A percentile compares a stretch with the other conserved stretches of the same genome.
These are phyloP conservation scores for Talaromyces ruber DNA, from an alignment of 495 filamentous ascomycete genomes.

Conservation along the genomic window DNA sequence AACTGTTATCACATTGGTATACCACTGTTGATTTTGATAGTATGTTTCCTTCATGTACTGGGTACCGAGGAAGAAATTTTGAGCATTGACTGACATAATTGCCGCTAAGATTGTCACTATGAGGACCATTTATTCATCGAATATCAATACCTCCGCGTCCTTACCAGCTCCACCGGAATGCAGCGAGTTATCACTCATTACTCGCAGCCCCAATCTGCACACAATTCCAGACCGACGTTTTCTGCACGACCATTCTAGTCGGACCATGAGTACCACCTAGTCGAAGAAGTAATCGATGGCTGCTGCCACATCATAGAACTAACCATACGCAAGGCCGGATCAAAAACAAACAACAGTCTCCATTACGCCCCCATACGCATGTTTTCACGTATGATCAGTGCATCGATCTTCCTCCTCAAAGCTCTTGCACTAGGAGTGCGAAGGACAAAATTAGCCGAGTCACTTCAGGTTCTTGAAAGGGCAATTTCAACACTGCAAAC, in stretches of 20 bases:
- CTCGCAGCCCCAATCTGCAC: conserved; percentile 7
- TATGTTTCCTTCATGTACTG: not conserved
- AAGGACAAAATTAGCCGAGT: conserved; percentile 22
- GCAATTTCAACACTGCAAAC: conserved; percentile 21
- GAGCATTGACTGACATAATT: not conserved
- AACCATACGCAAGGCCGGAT: conserved; percentile 7
- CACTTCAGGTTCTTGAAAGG: conserved; percentile 26
- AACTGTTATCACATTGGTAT: conserved; percentile 19
- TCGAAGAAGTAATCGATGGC: conserved; percentile 30
- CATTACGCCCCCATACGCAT: conserved; percentile 28
- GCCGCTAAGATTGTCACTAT: not conserved
- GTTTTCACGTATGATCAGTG: conserved; percentile 28
- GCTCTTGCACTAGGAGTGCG: conserved; percentile 26
- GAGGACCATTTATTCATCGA: conserved; percentile 21
- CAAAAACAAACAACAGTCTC: conserved; percentile 7
- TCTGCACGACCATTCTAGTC: conserved; percentile 4
- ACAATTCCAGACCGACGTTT: not conserved
- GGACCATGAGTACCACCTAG: conserved; percentile 23
- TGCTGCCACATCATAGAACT: conserved; percentile 21
- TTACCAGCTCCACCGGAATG: conserved; percentile 28
- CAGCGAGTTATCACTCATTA: conserved; percentile 25
- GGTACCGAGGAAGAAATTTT: conserved; percentile 11
- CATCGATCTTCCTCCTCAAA: conserved; percentile 33
- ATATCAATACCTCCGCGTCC: conserved; percentile 28
- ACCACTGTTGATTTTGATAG: not conserved